Evolutionary conservation across 1,284 basidiomycete genomes (phyloP).

Genomic region (Trichosporon sp.): DNA sequence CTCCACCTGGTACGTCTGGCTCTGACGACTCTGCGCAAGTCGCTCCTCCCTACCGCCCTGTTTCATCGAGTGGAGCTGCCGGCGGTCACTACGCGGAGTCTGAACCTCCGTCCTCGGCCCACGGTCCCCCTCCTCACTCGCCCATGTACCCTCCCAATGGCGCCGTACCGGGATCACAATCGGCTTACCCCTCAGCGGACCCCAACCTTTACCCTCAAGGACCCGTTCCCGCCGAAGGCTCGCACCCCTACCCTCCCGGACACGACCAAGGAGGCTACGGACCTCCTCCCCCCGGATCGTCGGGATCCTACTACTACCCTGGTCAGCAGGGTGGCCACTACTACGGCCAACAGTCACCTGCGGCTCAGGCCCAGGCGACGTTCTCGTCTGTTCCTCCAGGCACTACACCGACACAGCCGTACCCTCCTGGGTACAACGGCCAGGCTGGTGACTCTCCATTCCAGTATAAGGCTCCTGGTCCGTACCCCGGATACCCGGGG

Average conservation of each 20-base stretch:
- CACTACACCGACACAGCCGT: constrained; percentile 13
- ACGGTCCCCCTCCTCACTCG: constrained; percentile 40
- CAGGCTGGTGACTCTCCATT: constrained; percentile 42
- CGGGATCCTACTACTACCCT: constrained; percentile 31
- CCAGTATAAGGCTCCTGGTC: constrained; percentile 40
- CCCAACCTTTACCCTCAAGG: constrained; percentile 31
- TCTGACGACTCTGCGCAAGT: constrained; percentile 31
- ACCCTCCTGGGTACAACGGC: constrained; percentile 18
- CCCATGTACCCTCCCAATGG: constrained; percentile 36
- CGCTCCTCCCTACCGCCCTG: constrained; percentile 41
- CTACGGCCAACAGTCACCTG: constrained; percentile 23
- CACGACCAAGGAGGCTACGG: constrained; percentile 22
- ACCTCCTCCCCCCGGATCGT: constrained; percentile 30
- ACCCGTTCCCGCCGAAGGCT: constrained; percentile 24
- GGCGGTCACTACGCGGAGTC: constrained; percentile 45
- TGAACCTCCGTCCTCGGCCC: constrained; percentile 42
- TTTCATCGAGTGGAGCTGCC: constrained; percentile 40
- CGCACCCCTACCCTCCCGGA: constrained; percentile 21
- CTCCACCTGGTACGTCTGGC: constrained; percentile 30
- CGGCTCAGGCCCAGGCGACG: constrained; percentile 13
- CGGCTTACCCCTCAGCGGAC: constrained; percentile 29
- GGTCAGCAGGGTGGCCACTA: constrained; percentile 24
- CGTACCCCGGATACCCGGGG: constrained; percentile 22
- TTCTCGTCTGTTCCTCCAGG: constrained; percentile 11
- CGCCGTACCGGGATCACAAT: constrained; percentile 18